Base-by-base conservation (phyloP, 2,329 filamentous ascomycete genomes). In the Epichloe hybrida region DNA sequence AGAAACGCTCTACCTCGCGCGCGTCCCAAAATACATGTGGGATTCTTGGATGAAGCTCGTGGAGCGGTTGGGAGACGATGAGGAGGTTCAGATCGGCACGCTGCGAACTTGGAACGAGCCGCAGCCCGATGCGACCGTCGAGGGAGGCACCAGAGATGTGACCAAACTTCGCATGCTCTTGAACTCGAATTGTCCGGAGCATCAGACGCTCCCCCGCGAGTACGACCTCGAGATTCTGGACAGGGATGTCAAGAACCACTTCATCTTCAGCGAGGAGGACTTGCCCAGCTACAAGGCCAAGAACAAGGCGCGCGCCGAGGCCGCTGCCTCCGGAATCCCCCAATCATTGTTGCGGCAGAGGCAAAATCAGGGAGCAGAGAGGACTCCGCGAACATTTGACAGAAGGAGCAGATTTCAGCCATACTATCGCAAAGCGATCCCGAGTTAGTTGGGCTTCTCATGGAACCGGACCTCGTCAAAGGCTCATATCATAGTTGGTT, bases 261-360 rank as follows among this genome's bases (percentile, higher is more conserved):
- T 86, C 64, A 74, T 97, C 51, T 98, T 98, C 63, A 89, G 86
- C 40, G 93, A 98, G 68, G 89, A 95, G 65, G 88, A 97, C 61
- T 76, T 95, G 21, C 86, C 89, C 0, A 61, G 65, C 15, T 69
- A 65, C 60, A 69, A 69, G 57, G 65, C 63, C 15, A 64, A 64
- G 64, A 77, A 77, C 61, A 77, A 74, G 59, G 68, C 69, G 46
- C 72, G 75, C 48, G 72, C 74, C n/a, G 75, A 79, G 49, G 75
- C 76, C 8, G 69, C 77, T 3, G 76, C 74, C 43, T 75, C 72
- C 17, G 76, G 80, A 49, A 80, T 84, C 53, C 80, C 80, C 4
- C 68, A 73, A 5, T 74, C 79, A 37, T 68, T 83, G 27, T 62
- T 78, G 55, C 70, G 72, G 50, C 67, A 71, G 43, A 69, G 68